Evolutionary conservation across 2,329 filamentous ascomycete species (phyloP).

Genomic region (Aspergillus persii): DNA sequence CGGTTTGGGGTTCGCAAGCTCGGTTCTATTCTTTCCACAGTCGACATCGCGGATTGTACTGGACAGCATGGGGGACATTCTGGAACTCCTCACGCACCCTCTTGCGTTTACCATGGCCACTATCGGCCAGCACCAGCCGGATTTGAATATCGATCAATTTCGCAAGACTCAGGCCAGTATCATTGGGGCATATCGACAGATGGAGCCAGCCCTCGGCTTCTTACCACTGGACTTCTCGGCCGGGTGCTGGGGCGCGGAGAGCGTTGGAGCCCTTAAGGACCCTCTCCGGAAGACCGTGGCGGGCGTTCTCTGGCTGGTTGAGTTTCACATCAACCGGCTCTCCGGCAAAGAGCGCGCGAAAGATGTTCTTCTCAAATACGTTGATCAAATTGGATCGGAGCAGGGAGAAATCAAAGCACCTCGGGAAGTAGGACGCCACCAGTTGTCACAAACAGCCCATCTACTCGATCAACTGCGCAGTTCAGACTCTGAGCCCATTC

Average conservation of each 20-base stretch:
- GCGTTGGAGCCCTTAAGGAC: conserved; percentile 40
- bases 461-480: conserved; percentile 40
- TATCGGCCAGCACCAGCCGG: conserved; percentile 16
- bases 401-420: conserved; percentile 5
- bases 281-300: conserved; percentile 38
- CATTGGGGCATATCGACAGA: conserved; percentile 38
- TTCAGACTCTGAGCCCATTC: conserved; percentile 36
- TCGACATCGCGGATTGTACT: conserved; percentile 50
- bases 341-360: conserved; percentile 2
- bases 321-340: conserved; percentile 42
- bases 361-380: conserved; percentile 2
- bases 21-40: conserved; percentile 49
- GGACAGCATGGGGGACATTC: conserved; percentile 29
- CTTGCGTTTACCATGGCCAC: conserved; percentile 30
- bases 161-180: conserved; percentile 32
- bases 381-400: neutral
- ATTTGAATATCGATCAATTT: conserved; percentile 21
- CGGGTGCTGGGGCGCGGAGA: conserved; percentile 46
- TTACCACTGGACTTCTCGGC: conserved; percentile 49
- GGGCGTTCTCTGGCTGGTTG: conserved; percentile 38
- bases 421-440: conserved; percentile 26
- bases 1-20: conserved; percentile 46
- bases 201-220: conserved; percentile 44
- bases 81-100: conserved; percentile 26
- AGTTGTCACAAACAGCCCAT: conserved; percentile 33